Evolutionary conservation across 2,329 filamentous ascomycete species (phyloP), one percentile per base, ranked within the genome.

Genomic region (Fusarium guadeloupense): DNA sequence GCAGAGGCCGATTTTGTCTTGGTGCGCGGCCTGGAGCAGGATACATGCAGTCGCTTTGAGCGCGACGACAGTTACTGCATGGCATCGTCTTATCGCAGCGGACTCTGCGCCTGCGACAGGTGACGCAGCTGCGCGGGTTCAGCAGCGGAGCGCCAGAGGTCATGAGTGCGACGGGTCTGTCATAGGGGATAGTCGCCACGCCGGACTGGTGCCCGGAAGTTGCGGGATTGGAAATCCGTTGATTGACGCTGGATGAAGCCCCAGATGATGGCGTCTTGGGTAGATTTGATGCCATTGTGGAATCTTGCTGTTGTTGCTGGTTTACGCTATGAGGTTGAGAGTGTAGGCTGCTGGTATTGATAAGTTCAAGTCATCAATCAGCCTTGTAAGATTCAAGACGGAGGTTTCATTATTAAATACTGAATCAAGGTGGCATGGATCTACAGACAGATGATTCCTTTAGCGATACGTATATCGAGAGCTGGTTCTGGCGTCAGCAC

Each of bases 61-160:
- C 88, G 59, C 88, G 85, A 34, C 61, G 60, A 38, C 61, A 64
- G 20, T 64, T 64, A 40, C 50, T 62, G 73, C 89, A 92, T 12
- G 89, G 88, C 79, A 90, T 85, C 64, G 84, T 81, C 77, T 92
- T 92, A 77, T 92, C 89, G 79, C 90, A 92, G 67, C 89, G 89
- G 41, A 92, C 89, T 74, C 90, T 89, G 53, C 87, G 78, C 34
- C 79, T 77, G 14, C 80, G 75, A 59, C 80, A 82, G 17, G 78
- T 81, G 10, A 81, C 78, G 59, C 80, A 81, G 45, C 79, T 81
- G 28, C 80, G 75, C 14, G 80, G 80, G 55, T 81, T 81, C 31
- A 81, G 50, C 26, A 72, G 40, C 71, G 20, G 74, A 69, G 26
- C 61, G 26, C 41, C 70, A 57, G 44, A 71, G 48, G 60, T 69